phyloP scores from a whole-genome alignment of 2,329 filamentous ascomycete genomes.

The Ceratocystis lukuohia region DNA sequence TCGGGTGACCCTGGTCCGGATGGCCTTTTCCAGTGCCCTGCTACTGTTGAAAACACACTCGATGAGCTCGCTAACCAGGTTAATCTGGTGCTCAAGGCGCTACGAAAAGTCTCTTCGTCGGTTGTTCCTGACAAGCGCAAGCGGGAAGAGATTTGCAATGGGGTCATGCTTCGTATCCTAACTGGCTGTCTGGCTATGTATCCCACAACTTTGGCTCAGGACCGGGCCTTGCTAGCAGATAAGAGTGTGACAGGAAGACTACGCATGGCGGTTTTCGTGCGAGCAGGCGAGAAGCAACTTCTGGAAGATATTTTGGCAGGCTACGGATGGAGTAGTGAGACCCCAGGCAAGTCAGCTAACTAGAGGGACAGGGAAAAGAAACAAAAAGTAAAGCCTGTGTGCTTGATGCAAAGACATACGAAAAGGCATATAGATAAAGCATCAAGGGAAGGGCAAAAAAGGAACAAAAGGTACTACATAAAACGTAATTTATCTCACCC shows the following conservation, averaged over 20 bases:
- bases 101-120: constrained; percentile 33
- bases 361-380: constrained; percentile 23
- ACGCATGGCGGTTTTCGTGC: constrained; percentile 52
- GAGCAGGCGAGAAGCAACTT: constrained; percentile 59
- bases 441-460: not conserved
- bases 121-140: constrained; percentile 37
- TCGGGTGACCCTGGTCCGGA: constrained; percentile 38
- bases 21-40: constrained; percentile 32
- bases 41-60: constrained; percentile 32
- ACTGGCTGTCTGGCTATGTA: constrained; percentile 31
- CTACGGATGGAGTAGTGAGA: constrained; percentile 22
- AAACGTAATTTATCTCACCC: not conserved
- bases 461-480: not conserved
- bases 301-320: constrained; percentile 39
- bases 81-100: constrained; percentile 35
- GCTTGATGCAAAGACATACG: not conserved
- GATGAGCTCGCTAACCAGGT: constrained; percentile 41
- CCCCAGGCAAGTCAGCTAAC: constrained; percentile 20
- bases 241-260: constrained; percentile 27
- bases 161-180: constrained; percentile 30
- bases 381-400: constrained; percentile 4
- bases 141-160: constrained; percentile 34
- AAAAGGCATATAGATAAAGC: not conserved
- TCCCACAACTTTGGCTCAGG: constrained; percentile 30
- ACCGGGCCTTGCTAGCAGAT: constrained; percentile 28